Evolutionary conservation across 352 stramenopile genomes (phyloP).

Genomic region (Phytophthora vignae): DNA sequence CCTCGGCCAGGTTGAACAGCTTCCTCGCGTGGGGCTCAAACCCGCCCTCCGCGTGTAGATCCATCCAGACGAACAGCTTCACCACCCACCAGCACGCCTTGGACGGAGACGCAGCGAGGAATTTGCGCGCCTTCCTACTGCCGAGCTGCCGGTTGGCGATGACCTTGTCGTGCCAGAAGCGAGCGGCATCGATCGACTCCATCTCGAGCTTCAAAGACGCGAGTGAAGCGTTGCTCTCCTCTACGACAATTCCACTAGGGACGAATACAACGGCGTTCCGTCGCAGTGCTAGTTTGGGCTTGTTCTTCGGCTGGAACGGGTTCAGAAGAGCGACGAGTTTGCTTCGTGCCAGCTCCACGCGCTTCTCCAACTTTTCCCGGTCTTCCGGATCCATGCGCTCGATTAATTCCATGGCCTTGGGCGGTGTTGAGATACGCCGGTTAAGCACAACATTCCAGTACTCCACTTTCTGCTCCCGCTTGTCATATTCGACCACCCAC

Average conservation of each 20-base stretch:
- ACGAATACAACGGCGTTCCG: conserved; percentile 58
- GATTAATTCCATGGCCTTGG: conserved; percentile 64
- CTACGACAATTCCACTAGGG: background rate
- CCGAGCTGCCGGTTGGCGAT: conserved; percentile 44
- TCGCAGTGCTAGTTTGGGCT: conserved; percentile 46
- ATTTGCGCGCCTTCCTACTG: conserved; percentile 41
- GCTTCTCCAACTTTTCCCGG: conserved; percentile 57
- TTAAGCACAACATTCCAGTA: conserved; percentile 86
- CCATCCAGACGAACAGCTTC: conserved; percentile 60
- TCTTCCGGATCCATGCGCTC: conserved; percentile 67
- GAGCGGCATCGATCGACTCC: conserved; percentile 53
- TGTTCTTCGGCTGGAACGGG: conserved; percentile 60
- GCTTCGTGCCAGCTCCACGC: conserved; percentile 59
- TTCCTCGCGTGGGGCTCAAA: conserved; percentile 54
- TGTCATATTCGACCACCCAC: conserved; percentile 77
- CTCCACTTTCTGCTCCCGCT: conserved; percentile 54
- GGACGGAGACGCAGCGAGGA: conserved; percentile 42
- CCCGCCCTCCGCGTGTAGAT: conserved; percentile 59
- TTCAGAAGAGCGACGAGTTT: conserved; percentile 66
- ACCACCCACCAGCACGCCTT: conserved; percentile 52
- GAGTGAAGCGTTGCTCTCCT: conserved; percentile 15
- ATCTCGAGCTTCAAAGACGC: conserved; percentile 34
- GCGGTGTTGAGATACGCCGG: conserved; percentile 52
- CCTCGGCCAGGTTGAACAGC: conserved; percentile 51
- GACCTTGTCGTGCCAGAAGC: conserved; percentile 72